phyloP scores from a whole-genome alignment of 768 basidiomycete species.

The Panus rudis region DNA sequence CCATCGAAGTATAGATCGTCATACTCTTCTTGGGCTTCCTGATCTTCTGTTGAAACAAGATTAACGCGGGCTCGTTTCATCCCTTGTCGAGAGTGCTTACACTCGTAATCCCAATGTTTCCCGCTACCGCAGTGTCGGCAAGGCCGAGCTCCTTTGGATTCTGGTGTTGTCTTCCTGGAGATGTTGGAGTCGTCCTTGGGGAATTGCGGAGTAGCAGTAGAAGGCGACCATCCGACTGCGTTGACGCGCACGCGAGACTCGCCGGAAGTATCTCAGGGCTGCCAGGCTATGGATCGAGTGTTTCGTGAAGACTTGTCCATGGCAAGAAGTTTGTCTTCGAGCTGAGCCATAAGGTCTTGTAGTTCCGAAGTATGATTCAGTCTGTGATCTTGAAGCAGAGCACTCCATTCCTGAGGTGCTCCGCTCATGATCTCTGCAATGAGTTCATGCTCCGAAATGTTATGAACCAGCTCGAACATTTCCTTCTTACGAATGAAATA shows the following conservation, averaged over 20 bases:
- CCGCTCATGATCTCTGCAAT: constrained; percentile 31
- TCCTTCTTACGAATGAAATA: constrained; percentile 29
- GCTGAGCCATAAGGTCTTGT: constrained; percentile 15
- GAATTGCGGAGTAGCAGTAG: constrained; percentile 2
- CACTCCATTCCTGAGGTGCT: constrained; percentile 25
- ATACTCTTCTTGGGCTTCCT: constrained; percentile 24
- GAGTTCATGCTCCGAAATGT: constrained; percentile 22
- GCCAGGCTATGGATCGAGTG: background rate
- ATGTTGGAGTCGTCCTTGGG: constrained; percentile 12
- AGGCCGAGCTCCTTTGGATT: constrained; percentile 21
- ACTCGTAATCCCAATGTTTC: constrained; percentile 30
- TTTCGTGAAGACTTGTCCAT: constrained; percentile 1
- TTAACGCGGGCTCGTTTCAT: constrained; percentile 17
- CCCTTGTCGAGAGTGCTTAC: constrained; percentile 20
- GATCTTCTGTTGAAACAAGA: background rate
- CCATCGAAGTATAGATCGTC: constrained; percentile 20
- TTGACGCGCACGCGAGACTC: background rate
- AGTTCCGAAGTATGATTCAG: constrained; percentile 9
- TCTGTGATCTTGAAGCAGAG: constrained; percentile 6
- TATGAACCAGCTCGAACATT: constrained; percentile 13
- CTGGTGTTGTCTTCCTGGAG: constrained; percentile 8
- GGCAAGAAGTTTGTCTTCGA: constrained; percentile 13
- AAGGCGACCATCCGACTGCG: background rate
- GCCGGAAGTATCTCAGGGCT: too few species aligned
- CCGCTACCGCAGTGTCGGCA: constrained; percentile 27